These are phyloP conservation scores for Pythium phragmiticola DNA, from an alignment of 352 stramenopile genomes.

Conservation along the genomic window DNA sequence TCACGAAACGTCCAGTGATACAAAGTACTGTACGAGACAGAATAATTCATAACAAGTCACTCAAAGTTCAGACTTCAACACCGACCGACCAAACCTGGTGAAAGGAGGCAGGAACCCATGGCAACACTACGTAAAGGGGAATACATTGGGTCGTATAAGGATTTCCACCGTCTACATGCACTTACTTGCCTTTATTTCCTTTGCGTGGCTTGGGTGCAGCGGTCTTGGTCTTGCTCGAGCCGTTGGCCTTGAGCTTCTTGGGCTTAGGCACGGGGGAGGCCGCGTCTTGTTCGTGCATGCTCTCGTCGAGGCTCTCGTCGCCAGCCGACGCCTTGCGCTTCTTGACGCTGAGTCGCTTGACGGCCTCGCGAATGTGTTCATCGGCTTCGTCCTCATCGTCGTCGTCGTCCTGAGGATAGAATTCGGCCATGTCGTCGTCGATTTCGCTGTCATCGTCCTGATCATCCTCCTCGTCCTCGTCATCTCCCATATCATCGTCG, in stretches of 20 bases:
- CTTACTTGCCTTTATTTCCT: conserved; percentile 17
- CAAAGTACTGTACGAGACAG: conserved; percentile 14
- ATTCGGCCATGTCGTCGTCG: conserved; percentile 59
- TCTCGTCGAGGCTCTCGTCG: conserved; percentile 26
- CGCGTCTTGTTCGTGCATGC: conserved; percentile 18
- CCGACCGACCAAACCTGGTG: background rate
- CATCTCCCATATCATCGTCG: conserved; percentile 24
- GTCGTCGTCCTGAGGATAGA: conserved; percentile 61
- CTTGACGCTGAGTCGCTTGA: conserved; percentile 36
- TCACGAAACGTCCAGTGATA: too few species aligned
- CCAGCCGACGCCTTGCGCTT: conserved; percentile 34
- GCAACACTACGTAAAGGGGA: too few species aligned
- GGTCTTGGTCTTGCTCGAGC: conserved; percentile 4
- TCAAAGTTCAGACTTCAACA: conserved; percentile 22
- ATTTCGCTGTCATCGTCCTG: conserved; percentile 23
- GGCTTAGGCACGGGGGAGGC: conserved; percentile 10
- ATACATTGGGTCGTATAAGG: too few species aligned
- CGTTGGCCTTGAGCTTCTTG: conserved; percentile 23
- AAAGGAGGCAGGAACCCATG: too few species aligned
- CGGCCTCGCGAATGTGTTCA: conserved; percentile 35
- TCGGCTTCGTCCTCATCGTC: conserved; percentile 23
- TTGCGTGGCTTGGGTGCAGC: conserved; percentile 6
- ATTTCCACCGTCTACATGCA: too few species aligned
- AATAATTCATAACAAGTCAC: conserved; percentile 10
- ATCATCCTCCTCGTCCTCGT: conserved; percentile 26